These are phyloP conservation scores for Termitomyces sp. DNA, from an alignment of 768 basidiomycete genomes.

Conservation along the genomic window DNA sequence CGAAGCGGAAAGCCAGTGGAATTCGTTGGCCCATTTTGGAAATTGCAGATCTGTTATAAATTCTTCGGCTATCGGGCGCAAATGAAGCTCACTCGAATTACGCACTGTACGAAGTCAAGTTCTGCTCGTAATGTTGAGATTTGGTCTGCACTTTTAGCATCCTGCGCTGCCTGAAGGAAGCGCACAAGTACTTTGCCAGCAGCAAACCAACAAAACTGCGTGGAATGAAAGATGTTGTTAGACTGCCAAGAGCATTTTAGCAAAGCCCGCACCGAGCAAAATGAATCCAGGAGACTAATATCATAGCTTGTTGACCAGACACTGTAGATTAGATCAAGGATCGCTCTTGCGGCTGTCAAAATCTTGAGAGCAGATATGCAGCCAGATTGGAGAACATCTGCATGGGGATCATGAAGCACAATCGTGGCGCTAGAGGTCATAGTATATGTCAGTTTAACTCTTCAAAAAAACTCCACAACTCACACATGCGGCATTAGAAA, in stretches of 20 bases:
- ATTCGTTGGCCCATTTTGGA: slow-evolving; percentile 63
- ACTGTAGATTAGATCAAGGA: slow-evolving; percentile 64
- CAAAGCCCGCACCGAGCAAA: slow-evolving; percentile 50
- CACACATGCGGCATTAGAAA: slow-evolving; percentile 45
- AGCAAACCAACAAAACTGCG: slow-evolving; percentile 67
- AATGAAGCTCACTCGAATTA: slow-evolving; percentile 9
- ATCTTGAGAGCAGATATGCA: slow-evolving; percentile 73
- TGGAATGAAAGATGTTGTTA: slow-evolving; percentile 1
- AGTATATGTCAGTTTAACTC: slow-evolving; percentile 7
- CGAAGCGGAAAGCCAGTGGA: slow-evolving; percentile 62
- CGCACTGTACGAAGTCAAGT: slow-evolving; percentile 67
- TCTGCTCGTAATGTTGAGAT: slow-evolving; percentile 59
- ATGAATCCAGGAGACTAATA: slow-evolving; percentile 66
- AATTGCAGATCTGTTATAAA: slow-evolving; percentile 48
- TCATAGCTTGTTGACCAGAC: slow-evolving; percentile 73
- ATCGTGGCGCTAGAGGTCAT: slow-evolving; percentile 53
- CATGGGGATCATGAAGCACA: slow-evolving; percentile 76
- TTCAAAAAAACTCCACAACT: slow-evolving; percentile 7
- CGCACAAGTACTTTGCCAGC: slow-evolving; percentile 65
- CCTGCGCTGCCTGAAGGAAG: slow-evolving; percentile 63
- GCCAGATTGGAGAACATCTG: slow-evolving; percentile 52
- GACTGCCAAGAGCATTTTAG: neutral
- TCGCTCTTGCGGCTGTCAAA: slow-evolving; percentile 61
- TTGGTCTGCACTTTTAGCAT: slow-evolving; percentile 56
- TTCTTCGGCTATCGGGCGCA: neutral